These are phyloP conservation scores for Rhytidhysteron rufulum DNA, from an alignment of 2,329 filamentous ascomycete species.

Conservation along the genomic window DNA sequence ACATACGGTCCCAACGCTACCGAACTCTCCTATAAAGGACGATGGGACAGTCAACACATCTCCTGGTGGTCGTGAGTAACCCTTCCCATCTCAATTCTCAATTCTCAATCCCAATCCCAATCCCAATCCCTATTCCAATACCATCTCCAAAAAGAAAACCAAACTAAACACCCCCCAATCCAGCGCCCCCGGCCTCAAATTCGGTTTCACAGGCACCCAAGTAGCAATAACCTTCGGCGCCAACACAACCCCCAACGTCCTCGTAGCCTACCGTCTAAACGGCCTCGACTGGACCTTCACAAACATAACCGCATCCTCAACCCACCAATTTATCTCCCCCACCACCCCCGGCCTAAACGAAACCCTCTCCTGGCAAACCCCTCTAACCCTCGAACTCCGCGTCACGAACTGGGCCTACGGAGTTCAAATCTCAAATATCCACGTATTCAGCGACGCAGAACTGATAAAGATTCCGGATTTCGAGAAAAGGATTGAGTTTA, in stretches of 20 bases:
- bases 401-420: slow-evolving; percentile 61
- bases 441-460: slow-evolving; percentile 43
- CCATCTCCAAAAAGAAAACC: neutral
- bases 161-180: slow-evolving; percentile 24
- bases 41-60: slow-evolving; percentile 59
- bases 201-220: slow-evolving; percentile 52
- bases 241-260: slow-evolving; percentile 46
- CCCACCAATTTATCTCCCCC: slow-evolving; percentile 52
- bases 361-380: slow-evolving; percentile 38
- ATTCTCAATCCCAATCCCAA: slow-evolving; percentile 3
- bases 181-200: slow-evolving; percentile 50
- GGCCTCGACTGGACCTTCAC: slow-evolving; percentile 60
- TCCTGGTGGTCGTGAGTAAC: slow-evolving; percentile 57
- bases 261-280: slow-evolving; percentile 56
- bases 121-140: neutral
- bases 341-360: slow-evolving; percentile 44
- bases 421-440: slow-evolving; percentile 53
- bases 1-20: slow-evolving; percentile 50
- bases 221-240: slow-evolving; percentile 54
- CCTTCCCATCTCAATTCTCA: no score
- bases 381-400: slow-evolving; percentile 53
- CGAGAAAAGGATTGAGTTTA: slow-evolving; percentile 40
- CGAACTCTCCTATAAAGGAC: slow-evolving; percentile 59
- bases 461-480: slow-evolving; percentile 43
- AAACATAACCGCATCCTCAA: slow-evolving; percentile 55